Conservation (phyloP, 139 green algal genomes). For the Haematococcus sp. region DNA sequence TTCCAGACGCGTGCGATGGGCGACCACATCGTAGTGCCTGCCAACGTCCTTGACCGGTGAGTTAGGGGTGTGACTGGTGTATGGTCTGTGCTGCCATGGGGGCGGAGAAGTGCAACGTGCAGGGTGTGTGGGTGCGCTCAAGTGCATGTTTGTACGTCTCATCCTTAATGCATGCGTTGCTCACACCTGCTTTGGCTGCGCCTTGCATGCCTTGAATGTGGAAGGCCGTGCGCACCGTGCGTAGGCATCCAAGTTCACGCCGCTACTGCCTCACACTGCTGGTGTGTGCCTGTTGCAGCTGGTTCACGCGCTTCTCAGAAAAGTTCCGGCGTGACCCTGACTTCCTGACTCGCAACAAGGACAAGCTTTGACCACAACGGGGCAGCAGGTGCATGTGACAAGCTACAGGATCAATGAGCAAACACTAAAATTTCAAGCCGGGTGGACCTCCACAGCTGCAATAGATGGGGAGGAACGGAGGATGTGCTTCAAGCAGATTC, state of each 20-base stretch:
- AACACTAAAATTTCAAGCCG: no score
- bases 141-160: not conserved
- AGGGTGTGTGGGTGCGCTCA: not conserved
- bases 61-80: not conserved
- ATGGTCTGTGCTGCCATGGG: not conserved
- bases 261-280: no score
- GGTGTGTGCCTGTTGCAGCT: not conserved
- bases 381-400: no score
- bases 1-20: slow-evolving; percentile 19
- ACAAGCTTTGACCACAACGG: slow-evolving; percentile 12
- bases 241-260: no score
- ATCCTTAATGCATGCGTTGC: not conserved
- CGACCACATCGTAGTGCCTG: slow-evolving; percentile 15
- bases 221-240: no score
- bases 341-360: slow-evolving; percentile 14
- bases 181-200: no score
- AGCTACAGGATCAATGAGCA: no score
- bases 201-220: no score
- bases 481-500: no score
- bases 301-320: slow-evolving; percentile 17
- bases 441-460: no score
- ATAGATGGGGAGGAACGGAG: no score
- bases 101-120: not conserved
- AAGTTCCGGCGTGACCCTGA: slow-evolving; percentile 25
- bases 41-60: slow-evolving; percentile 16